Conservation (phyloP, 805 yeast species). For the Wickerhamomyces kurtzmanii region DNA sequence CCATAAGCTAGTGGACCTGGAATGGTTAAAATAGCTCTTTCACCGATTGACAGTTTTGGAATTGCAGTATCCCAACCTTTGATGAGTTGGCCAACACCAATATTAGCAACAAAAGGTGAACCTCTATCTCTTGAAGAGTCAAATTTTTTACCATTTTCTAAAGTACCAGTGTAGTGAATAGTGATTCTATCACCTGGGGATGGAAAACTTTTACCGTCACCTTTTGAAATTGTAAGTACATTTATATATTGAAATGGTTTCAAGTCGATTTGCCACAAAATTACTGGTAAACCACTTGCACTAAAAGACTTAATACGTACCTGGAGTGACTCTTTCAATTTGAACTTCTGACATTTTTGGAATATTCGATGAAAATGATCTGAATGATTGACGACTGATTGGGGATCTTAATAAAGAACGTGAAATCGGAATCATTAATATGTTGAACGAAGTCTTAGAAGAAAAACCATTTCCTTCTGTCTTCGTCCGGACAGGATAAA, state of each 20-base stretch:
- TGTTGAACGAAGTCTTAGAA: no score
- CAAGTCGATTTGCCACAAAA: no score
- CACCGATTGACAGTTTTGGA: conserved; percentile 87
- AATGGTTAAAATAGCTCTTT: conserved; percentile 85
- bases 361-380: conserved; percentile 8
- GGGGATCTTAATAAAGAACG: no score
- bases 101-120: conserved; percentile 86
- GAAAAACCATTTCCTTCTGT: no score
- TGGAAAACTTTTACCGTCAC: conserved; percentile 87
- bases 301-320: no score
- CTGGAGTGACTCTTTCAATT: conserved; percentile 19
- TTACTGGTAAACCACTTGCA: no score
- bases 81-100: conserved; percentile 95
- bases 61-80: conserved; percentile 95
- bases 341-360: conserved; percentile 18
- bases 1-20: conserved; percentile 93
- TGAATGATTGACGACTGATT: no score
- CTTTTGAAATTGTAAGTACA: conserved; percentile 24
- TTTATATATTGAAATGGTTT: no score
- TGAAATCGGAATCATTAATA: no score
- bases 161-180: conserved; percentile 92
- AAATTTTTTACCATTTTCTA: conserved; percentile 91
- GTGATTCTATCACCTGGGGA: conserved; percentile 80
- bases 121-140: conserved; percentile 95
- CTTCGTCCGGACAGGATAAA: no score